These are phyloP conservation scores for Pulveroboletus sp. DNA, from an alignment of 768 basidiomycete species.

Conservation along the genomic window DNA sequence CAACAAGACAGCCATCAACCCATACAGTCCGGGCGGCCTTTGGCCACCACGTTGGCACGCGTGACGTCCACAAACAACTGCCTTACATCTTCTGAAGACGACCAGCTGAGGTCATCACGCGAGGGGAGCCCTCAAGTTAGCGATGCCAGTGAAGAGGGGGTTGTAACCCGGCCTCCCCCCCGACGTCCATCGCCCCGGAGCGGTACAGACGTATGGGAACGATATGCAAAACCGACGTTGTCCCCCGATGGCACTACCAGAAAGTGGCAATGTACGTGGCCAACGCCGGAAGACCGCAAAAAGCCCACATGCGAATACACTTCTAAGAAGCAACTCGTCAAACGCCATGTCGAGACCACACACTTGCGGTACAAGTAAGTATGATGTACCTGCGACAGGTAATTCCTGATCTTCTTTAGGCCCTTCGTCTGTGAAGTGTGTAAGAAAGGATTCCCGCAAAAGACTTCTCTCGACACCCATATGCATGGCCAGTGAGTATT, in stretches of 20 bases:
- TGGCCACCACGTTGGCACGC: constrained; percentile 7
- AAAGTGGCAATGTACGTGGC: constrained; percentile 41
- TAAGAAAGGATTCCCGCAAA: constrained; percentile 52
- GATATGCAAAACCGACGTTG: constrained; percentile 31
- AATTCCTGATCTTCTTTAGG: constrained; percentile 31
- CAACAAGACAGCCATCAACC: constrained; percentile 10
- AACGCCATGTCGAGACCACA: constrained; percentile 60
- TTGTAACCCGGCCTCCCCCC: constrained; percentile 10
- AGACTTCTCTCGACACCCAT: constrained; percentile 56
- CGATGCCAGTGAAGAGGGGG: constrained; percentile 28
- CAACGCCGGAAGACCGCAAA: constrained; percentile 30
- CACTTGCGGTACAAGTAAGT: constrained; percentile 58
- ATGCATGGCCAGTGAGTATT: constrained; percentile 46
- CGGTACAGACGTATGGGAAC: constrained; percentile 31
- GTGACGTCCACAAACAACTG: constrained; percentile 16
- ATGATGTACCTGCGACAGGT: constrained; percentile 6
- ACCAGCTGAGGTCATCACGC: constrained; percentile 25
- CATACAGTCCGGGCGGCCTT: constrained; percentile 7
- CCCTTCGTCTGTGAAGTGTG: constrained; percentile 50
- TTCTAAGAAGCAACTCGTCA: constrained; percentile 61
- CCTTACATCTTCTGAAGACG: constrained; percentile 26
- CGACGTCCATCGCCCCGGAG: constrained; percentile 26
- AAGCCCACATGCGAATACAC: constrained; percentile 37
- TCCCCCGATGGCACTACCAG: constrained; percentile 31
- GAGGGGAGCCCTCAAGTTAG: constrained; percentile 29